Conservation (phyloP, 208 protist species). For the Crithidia acanthocephali region DNA sequence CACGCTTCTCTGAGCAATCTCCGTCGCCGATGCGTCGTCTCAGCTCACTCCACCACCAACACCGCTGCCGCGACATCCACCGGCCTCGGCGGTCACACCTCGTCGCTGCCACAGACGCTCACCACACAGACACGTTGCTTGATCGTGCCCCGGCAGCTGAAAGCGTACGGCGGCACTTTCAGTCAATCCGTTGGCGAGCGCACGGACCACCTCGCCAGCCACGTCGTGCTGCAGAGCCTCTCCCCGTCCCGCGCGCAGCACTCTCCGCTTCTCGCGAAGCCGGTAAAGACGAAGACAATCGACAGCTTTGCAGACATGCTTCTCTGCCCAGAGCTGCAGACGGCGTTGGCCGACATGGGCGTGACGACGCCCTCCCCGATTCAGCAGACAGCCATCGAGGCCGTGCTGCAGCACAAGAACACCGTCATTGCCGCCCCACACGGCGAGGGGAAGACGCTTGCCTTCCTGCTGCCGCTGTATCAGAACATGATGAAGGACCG, state of each 20-base stretch:
- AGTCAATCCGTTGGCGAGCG: conserved; percentile 73
- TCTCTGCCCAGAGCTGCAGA: conserved; percentile 47
- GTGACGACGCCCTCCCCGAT: conserved; percentile 79
- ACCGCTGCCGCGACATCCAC: background rate
- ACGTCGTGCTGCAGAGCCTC: conserved; percentile 73
- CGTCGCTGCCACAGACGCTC: conserved; percentile 5
- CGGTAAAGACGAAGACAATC: conserved; percentile 65
- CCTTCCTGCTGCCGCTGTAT: conserved; percentile 84
- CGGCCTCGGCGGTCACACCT: background rate
- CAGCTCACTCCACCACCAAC: no score
- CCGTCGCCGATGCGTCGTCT: background rate
- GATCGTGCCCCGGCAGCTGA: conserved; percentile 79
- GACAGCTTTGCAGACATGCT: conserved; percentile 77
- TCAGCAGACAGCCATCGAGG: conserved; percentile 80
- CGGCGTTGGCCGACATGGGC: conserved; percentile 42
- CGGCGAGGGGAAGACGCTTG: conserved; percentile 87
- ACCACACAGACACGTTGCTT: conserved; percentile 36
- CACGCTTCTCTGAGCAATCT: background rate
- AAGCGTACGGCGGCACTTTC: conserved; percentile 84
- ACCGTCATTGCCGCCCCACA: conserved; percentile 83
- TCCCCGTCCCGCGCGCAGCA: conserved; percentile 47
- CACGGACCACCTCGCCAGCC: conserved; percentile 49
- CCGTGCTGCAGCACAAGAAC: conserved; percentile 67
- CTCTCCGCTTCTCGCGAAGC: conserved; percentile 60
- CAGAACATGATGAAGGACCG: conserved; percentile 90